Percentiles rank a stretch among this genome's conserved stretches.
Conservation (phyloP, 805 yeast species). For the Wickerhamomyces alni region DNA sequence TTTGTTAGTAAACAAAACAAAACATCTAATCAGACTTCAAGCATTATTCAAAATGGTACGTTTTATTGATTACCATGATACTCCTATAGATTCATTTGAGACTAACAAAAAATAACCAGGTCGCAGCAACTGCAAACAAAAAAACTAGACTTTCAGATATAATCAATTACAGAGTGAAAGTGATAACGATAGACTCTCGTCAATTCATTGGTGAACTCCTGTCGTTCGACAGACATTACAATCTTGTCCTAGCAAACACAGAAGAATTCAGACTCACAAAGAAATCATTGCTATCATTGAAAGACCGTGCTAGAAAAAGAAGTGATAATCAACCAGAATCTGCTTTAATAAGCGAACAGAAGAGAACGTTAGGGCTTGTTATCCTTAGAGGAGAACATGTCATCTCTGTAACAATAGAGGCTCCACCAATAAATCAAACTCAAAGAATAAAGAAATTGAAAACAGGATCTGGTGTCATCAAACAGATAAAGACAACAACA, state of each 20-base stretch:
- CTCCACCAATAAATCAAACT: conserved; percentile 22
- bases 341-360: conserved; percentile 47
- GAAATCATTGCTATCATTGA: conserved; percentile 37
- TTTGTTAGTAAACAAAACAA: neutral
- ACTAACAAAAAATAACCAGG: conserved; percentile 9
- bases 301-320: conserved; percentile 29
- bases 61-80: too few species aligned
- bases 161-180: conserved; percentile 65
- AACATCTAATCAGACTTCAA: neutral
- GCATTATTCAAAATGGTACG: conserved; percentile 6
- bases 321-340: conserved; percentile 28
- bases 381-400: conserved; percentile 87
- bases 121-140: conserved; percentile 25
- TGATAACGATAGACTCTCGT: conserved; percentile 71
- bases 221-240: conserved; percentile 88
- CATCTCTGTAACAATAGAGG: conserved; percentile 40
- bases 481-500: conserved; percentile 17
- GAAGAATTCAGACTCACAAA: conserved; percentile 78
- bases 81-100: too few species aligned
- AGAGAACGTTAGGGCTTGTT: conserved; percentile 71
- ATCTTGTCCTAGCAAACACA: conserved; percentile 75
- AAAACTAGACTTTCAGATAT: conserved; percentile 57
- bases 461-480: conserved; percentile 25
- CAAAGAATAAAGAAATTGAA: conserved; percentile 14
- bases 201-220: conserved; percentile 73